phyloP scores from a whole-genome alignment of 768 basidiomycete species.

The Leccinum variicolor region DNA sequence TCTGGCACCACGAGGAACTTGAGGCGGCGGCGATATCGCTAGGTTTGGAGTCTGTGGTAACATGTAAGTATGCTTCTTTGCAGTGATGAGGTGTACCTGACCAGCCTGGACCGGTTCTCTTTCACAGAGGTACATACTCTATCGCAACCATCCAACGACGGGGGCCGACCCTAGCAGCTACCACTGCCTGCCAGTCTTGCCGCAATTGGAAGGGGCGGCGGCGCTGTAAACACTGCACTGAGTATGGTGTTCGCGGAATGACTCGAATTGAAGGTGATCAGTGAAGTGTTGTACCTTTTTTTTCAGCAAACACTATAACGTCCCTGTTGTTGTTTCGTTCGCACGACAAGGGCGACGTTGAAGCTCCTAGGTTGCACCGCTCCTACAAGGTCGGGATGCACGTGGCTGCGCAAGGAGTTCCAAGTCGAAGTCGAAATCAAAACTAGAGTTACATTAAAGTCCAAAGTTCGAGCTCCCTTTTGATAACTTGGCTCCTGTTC shows the following conservation, averaged over 20 bases:
- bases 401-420: neutral
- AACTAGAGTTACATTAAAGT: neutral
- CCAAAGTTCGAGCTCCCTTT: neutral
- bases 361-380: neutral
- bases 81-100: neutral
- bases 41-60: neutral
- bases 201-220: neutral
- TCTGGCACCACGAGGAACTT: neutral
- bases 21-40: neutral
- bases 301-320: neutral
- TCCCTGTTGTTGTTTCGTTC: neutral
- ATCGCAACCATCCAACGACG: neutral
- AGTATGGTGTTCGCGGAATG: neutral
- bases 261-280: neutral
- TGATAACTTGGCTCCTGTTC: neutral
- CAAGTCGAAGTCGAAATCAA: neutral
- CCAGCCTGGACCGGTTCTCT: neutral
- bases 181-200: no score
- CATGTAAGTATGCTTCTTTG: neutral
- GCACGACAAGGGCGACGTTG: no score
- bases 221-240: neutral
- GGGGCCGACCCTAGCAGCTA: neutral
- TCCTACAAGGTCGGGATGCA: neutral
- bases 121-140: neutral
- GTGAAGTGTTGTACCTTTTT: neutral